Evolutionary conservation across 225 moss, liverwort and hornwort species (phyloP), one percentile per base, ranked within the genome.

Genomic region (Polytrichum commune): DNA sequence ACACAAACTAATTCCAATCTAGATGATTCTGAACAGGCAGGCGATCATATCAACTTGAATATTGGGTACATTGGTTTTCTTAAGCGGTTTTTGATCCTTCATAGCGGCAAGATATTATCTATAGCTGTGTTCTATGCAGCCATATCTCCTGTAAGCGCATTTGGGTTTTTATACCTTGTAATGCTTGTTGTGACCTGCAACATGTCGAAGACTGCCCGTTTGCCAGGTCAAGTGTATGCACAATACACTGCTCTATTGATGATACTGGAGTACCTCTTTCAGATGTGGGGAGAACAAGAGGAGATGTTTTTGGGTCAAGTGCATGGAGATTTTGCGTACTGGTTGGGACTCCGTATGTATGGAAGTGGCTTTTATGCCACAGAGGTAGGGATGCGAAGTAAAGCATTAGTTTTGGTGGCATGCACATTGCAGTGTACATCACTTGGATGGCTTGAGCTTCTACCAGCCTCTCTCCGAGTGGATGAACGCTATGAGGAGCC

Each of bases 401-500:
- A 80, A 71, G 70, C 70, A 25, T 38, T 80, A 20, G 83, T 80
- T 9, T 64, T 83, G 60, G 73, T 79, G 28, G 76, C 76, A 20
- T 83, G 83, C 70, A 54, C 80, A 27, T 28, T 83, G 54, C 83
- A 83, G 57, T 76, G 76, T 46, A 70, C 76, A 53, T 76, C 83
- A 19, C 70, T 83, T 18, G 76, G 70, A 7, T 83, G 83, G 83
- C 72, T 83, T 19, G 76, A 80, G 64, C 76, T 72, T 2, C 75
- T 83, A 8, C 83, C 83, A 18, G 83, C 76, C 27, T 80, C 83
- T 13, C 46, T 83, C 60, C 83, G 76, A 26, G 80, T 80, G 24
- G 79, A 83, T 53, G 83, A 83, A 63, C 74, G 65, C 7, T 76
- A 77, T 28, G 80, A 80, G 27, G 83, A 83, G 70, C 83, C 83